phyloP scores from a whole-genome alignment of 2,329 filamentous ascomycete species.

The Colletotrichum costaricense region DNA sequence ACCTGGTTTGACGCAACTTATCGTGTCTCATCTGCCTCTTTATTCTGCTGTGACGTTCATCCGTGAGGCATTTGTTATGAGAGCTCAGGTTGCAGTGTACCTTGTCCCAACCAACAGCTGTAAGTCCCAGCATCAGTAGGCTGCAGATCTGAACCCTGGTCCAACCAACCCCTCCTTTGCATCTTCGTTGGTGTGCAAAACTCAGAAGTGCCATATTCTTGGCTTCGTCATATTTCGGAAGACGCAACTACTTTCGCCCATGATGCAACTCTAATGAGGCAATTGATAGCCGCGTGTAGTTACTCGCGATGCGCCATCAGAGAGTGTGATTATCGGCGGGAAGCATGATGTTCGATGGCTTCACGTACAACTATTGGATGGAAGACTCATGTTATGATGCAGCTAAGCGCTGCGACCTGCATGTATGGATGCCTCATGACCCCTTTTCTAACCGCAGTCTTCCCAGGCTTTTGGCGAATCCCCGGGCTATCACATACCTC shows the following conservation, averaged over 20 bases:
- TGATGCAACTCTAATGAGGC: neutral
- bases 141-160: neutral
- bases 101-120: too few species aligned
- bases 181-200: neutral
- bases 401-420: neutral
- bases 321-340: neutral
- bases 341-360: neutral
- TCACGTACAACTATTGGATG: neutral
- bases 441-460: neutral
- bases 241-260: neutral
- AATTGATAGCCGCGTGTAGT: neutral
- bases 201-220: neutral
- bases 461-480: neutral
- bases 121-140: neutral
- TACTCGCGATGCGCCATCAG: neutral
- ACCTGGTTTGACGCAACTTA: too few species aligned
- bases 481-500: neutral
- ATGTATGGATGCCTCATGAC: neutral
- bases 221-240: too few species aligned
- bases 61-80: neutral
- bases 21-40: too few species aligned
- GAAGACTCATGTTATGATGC: neutral
- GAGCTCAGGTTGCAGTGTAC: too few species aligned
- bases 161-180: neutral
- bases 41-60: too few species aligned